Conservation (phyloP, 352 stramenopile species). For the Globisporangium paroecandrum region DNA sequence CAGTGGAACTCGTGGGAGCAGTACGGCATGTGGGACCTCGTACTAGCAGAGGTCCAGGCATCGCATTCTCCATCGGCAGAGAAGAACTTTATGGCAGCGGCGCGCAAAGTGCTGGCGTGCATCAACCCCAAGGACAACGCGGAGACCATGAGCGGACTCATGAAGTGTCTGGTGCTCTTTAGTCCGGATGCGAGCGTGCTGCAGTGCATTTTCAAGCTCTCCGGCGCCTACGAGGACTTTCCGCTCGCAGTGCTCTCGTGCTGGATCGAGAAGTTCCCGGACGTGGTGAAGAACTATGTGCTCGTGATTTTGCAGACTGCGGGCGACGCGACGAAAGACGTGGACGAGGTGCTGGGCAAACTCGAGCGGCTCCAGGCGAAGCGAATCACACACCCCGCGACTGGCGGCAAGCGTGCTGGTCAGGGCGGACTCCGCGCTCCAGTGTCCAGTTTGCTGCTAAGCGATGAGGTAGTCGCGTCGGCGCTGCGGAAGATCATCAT, state of each 20-base stretch:
- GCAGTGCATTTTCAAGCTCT: constrained; percentile 75
- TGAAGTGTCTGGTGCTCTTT: constrained; percentile 77
- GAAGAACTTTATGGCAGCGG: constrained; percentile 63
- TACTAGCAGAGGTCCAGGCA: constrained; percentile 60
- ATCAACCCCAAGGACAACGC: constrained; percentile 64
- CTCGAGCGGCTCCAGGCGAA: constrained; percentile 56
- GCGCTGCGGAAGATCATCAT: constrained; percentile 39
- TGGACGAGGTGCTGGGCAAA: constrained; percentile 54
- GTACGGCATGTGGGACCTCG: constrained; percentile 75
- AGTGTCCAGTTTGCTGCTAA: constrained; percentile 30
- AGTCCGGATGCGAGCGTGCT: constrained; percentile 61
- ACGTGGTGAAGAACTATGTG: constrained; percentile 58
- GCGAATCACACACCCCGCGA: constrained; percentile 16
- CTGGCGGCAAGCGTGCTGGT: constrained; percentile 15
- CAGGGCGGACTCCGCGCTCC: not conserved
- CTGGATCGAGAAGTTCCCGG: constrained; percentile 69
- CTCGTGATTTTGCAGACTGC: constrained; percentile 40
- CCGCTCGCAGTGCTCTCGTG: constrained; percentile 56
- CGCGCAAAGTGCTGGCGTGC: constrained; percentile 74
- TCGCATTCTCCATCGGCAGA: constrained; percentile 24
- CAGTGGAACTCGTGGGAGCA: constrained; percentile 85
- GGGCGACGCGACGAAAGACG: constrained; percentile 36
- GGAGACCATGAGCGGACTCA: constrained; percentile 69
- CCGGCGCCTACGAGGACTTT: constrained; percentile 59
- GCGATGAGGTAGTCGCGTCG: constrained; percentile 38